Conservation (phyloP, 1,139 yeast genomes). For the Taphrina populina region DNA sequence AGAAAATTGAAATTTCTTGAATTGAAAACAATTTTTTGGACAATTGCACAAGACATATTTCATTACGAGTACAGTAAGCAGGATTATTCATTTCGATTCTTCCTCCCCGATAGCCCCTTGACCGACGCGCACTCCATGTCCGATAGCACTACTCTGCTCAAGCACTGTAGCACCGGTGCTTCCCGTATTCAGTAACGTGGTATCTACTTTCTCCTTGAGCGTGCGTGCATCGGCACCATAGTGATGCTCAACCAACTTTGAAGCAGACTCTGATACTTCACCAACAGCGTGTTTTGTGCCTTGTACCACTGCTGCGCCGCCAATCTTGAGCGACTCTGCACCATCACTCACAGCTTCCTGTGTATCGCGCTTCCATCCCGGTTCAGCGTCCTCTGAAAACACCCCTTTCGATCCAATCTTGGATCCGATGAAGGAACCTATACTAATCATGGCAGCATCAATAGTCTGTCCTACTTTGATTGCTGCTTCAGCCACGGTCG, state of each 20-base stretch:
- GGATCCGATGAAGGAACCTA: constrained; percentile 23
- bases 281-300: constrained; percentile 7
- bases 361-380: constrained; percentile 4
- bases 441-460: constrained; percentile 19
- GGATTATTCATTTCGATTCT: too few relatives aligned
- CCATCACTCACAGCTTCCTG: constrained; percentile 18
- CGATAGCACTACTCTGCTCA: constrained; percentile 5
- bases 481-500: constrained; percentile 7
- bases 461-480: constrained; percentile 12
- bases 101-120: constrained; percentile 9
- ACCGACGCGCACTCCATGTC: constrained; percentile 14
- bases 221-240: constrained; percentile 6
- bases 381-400: constrained; percentile 2
- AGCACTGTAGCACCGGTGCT: constrained; percentile 12
- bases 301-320: constrained; percentile 4
- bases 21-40: too few relatives aligned
- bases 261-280: constrained; percentile 1
- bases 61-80: too few relatives aligned
- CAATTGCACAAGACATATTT: too few relatives aligned
- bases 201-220: constrained; percentile 7
- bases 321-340: constrained; percentile 12
- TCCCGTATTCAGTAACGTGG: constrained; percentile 13
- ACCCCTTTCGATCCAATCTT: constrained; percentile 17
- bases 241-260: constrained; percentile 18
- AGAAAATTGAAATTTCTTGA: too few relatives aligned